phyloP scores from a whole-genome alignment of 805 yeast genomes.

The Yamadazyma laniorum region DNA sequence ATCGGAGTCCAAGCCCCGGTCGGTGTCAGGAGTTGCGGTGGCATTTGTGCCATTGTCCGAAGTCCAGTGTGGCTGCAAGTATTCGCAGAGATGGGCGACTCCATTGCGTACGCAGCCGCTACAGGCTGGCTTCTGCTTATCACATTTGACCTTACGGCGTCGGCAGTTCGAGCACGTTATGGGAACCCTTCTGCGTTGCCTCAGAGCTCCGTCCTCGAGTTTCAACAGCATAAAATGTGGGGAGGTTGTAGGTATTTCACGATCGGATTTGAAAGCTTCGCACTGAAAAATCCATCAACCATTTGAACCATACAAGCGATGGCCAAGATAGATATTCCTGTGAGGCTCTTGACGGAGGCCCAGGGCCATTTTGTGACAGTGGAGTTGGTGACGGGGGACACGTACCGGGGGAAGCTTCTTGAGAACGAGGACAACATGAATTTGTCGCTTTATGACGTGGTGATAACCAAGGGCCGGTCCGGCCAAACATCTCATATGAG shows the following conservation, averaged over 20 bases:
- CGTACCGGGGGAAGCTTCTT: slow-evolving; percentile 80
- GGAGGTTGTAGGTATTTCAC: too few species aligned
- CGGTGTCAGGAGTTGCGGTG: not conserved
- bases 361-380: slow-evolving; percentile 82
- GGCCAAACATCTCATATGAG: slow-evolving; percentile 76
- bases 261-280: too few species aligned
- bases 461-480: slow-evolving; percentile 64
- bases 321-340: slow-evolving; percentile 70
- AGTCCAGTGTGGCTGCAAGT: slow-evolving; percentile 41
- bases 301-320: too few species aligned
- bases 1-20: not conserved
- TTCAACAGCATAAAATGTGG: not conserved
- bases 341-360: slow-evolving; percentile 82
- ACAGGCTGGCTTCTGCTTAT: slow-evolving; percentile 39
- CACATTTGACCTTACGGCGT: slow-evolving; percentile 44
- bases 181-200: slow-evolving; percentile 37
- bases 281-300: too few species aligned
- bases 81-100: slow-evolving; percentile 40
- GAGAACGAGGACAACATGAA: slow-evolving; percentile 96
- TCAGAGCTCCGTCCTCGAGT: slow-evolving; percentile 1
- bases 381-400: slow-evolving; percentile 82
- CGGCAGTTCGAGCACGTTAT: slow-evolving; percentile 41
- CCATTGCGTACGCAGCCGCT: slow-evolving; percentile 41
- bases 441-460: slow-evolving; percentile 77
- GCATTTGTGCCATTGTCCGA: not conserved